Evolutionary conservation across 192 early-diverging fungal species (phyloP).

Genomic region (Coemansia sp.): DNA sequence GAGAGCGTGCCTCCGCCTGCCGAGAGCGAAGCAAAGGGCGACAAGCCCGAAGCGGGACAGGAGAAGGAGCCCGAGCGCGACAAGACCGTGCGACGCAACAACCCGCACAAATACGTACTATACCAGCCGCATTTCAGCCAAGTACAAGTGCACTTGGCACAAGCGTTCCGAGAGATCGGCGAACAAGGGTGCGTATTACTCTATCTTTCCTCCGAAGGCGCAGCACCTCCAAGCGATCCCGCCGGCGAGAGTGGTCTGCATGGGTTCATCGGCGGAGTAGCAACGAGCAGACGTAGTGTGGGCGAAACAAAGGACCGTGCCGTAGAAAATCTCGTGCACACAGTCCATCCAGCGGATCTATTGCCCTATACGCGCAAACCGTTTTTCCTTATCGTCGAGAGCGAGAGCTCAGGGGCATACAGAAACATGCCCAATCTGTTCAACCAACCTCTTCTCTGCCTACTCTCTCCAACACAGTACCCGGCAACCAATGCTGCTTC

Average conservation of each 20-base stretch:
- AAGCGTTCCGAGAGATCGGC: conserved; percentile 85
- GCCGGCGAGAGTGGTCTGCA: background rate
- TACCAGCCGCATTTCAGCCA: conserved; percentile 90
- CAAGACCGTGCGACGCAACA: conserved; percentile 40
- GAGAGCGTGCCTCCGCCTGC: background rate
- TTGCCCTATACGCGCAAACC: conserved; percentile 94
- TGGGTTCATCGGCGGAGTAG: conserved; percentile 45
- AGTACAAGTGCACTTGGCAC: conserved; percentile 85
- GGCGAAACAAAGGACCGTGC: conserved; percentile 29
- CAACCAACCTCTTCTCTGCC: conserved; percentile 77
- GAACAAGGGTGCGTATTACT: conserved; percentile 84
- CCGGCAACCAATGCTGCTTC: conserved; percentile 64
- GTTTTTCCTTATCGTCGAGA: conserved; percentile 91
- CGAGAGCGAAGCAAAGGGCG: conserved; percentile 4
- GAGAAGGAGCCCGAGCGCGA: conserved; percentile 18
- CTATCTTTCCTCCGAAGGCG: conserved; percentile 91
- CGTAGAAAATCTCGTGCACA: conserved; percentile 60
- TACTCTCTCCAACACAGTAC: conserved; percentile 88
- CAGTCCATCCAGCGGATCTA: conserved; percentile 85
- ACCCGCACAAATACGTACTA: conserved; percentile 92
- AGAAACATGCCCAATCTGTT: conserved; percentile 84
- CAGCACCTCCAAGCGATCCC: background rate
- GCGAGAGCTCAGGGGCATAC: conserved; percentile 83
- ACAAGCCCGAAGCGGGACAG: conserved; percentile 8
- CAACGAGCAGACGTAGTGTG: conserved; percentile 38